Percentiles rank a stretch among this genome's conserved stretches.
Evolutionary conservation across 106 monocot genomes (phyloP).

Genomic region (Phalaenopsis aphrodite): DNA sequence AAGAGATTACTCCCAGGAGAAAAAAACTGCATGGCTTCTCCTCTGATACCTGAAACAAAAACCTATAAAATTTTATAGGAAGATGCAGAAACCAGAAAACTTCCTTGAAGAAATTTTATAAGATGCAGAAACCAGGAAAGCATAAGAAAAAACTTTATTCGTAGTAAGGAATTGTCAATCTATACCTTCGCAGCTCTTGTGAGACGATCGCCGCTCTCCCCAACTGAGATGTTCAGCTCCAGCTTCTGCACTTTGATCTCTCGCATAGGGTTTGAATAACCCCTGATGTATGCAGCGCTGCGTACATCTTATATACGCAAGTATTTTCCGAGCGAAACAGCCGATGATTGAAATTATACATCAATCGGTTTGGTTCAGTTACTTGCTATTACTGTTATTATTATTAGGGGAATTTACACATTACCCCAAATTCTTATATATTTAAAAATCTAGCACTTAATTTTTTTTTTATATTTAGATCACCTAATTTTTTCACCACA

Average conservation of each 20-base stretch:
- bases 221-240: constrained; percentile 22
- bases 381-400: too few relatives aligned
- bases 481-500: too few relatives aligned
- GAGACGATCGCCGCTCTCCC: constrained; percentile 28
- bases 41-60: background rate
- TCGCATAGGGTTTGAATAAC: constrained; percentile 17
- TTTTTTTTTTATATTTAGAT: too few relatives aligned
- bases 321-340: background rate
- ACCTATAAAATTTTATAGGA: background rate
- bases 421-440: too few relatives aligned
- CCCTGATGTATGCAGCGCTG: too few relatives aligned
- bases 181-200: constrained; percentile 24
- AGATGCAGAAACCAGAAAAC: background rate
- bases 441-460: too few relatives aligned
- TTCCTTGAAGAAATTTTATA: background rate
- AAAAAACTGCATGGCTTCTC: too few relatives aligned
- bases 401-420: too few relatives aligned
- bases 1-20: too few relatives aligned
- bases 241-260: constrained; percentile 32
- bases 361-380: too few relatives aligned
- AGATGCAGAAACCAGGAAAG: too few relatives aligned
- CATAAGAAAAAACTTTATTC: background rate
- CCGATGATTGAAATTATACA: background rate
- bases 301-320: too few relatives aligned
- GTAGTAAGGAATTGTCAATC: background rate